Conservation (phyloP, 352 stramenopile species). For the Pythium sp. region DNA sequence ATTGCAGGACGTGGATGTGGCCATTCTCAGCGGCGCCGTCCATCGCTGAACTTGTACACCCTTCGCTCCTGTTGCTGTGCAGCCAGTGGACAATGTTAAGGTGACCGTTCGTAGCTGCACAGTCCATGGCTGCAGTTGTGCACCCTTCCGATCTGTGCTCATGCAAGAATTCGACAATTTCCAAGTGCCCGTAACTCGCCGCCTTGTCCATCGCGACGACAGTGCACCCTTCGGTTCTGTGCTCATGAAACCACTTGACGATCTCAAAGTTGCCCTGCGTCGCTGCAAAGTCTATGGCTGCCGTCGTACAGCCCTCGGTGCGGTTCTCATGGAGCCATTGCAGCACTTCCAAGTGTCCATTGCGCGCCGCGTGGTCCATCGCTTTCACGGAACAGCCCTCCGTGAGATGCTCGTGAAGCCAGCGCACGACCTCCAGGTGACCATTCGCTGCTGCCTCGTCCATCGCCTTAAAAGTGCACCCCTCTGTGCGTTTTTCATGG, state of each 20-base stretch:
- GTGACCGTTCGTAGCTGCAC: no score
- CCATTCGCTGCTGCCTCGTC: constrained; percentile 2
- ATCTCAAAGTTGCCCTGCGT: background rate
- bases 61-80: background rate
- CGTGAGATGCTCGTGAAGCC: no score
- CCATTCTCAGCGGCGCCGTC: background rate
- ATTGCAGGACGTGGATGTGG: background rate
- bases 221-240: constrained; percentile 1
- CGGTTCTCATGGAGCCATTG: constrained; percentile 27
- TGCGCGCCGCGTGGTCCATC: background rate
- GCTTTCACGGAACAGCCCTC: no score
- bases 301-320: background rate
- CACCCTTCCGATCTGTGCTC: background rate
- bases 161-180: background rate
- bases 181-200: background rate
- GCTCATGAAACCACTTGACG: background rate
- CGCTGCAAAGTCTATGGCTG: constrained; percentile 18
- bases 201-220: background rate
- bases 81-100: no score
- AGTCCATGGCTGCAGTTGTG: no score
- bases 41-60: background rate
- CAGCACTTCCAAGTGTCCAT: constrained; percentile 21
- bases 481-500: background rate
- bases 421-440: no score
- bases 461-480: constrained; percentile 10